Evolutionary conservation across 129 eudicot species (phyloP).

Genomic region (Centrapalus pauciflorus): DNA sequence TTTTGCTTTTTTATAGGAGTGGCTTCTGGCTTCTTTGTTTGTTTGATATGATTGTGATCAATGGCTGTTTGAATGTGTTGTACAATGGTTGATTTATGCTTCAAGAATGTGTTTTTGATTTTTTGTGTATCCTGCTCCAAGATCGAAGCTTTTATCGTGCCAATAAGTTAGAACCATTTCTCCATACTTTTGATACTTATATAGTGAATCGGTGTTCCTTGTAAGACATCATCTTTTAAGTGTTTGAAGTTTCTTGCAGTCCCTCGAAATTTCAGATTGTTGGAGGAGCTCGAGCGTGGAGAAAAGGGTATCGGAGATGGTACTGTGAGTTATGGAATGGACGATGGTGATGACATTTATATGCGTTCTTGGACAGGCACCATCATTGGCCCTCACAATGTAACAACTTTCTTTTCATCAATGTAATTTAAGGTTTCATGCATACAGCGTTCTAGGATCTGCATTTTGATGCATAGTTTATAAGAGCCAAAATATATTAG

Average conservation of each 20-base stretch:
- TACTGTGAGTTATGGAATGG: conserved; percentile 87
- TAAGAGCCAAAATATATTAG: not conserved
- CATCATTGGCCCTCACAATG: conserved; percentile 85
- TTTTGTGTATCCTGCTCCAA: not conserved
- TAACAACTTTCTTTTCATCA: not conserved
- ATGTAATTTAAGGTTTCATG: not conserved
- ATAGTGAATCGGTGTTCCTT: not conserved
- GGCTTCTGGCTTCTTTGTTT: not conserved
- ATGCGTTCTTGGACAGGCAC: conserved; percentile 96
- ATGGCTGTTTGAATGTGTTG: not conserved
- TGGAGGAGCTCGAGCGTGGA: conserved; percentile 94
- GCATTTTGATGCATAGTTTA: not conserved
- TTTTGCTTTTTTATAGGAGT: not conserved
- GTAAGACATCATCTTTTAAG: not conserved
- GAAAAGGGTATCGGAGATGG: conserved; percentile 95
- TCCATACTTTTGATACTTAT: not conserved
- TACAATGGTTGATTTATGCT: not conserved
- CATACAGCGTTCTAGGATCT: not conserved
- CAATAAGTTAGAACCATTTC: not conserved
- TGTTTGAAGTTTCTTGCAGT: conserved; percentile 40
- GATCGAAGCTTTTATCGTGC: not conserved
- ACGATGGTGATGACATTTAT: conserved; percentile 80
- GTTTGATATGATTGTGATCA: not conserved
- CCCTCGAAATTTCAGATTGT: conserved; percentile 79
- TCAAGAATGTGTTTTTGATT: not conserved